Percentiles rank a stretch among this genome's conserved stretches.
phyloP scores from a whole-genome alignment of 352 stramenopile species.

The Phytophthora sojae region DNA sequence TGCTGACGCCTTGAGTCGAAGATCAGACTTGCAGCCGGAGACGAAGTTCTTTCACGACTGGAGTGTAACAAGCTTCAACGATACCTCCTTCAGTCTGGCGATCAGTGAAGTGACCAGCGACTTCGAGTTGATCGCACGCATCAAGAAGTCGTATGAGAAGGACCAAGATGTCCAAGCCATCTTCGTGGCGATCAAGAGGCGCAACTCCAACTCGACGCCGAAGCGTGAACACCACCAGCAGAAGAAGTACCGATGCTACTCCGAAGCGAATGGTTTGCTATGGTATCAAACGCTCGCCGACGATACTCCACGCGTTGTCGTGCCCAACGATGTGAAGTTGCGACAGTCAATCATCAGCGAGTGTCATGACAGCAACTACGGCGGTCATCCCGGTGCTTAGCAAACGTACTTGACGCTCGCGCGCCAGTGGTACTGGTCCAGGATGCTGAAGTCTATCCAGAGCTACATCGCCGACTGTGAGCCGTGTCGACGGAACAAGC shows the following conservation, averaged over 20 bases:
- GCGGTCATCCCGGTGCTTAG: too few relatives aligned
- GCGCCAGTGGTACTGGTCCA: too few relatives aligned
- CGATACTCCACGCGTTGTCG: constrained; percentile 9
- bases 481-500: constrained; percentile 13
- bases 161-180: neutral
- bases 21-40: constrained; percentile 15
- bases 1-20: constrained; percentile 12
- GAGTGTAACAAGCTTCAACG: too few relatives aligned
- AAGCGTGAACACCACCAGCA: constrained; percentile 1
- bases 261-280: constrained; percentile 1
- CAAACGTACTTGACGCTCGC: too few relatives aligned
- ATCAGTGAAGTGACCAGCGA: too few relatives aligned
- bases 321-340: constrained; percentile 12
- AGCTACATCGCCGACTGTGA: neutral
- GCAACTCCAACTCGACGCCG: neutral
- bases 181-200: neutral
- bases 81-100: too few relatives aligned
- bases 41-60: constrained; percentile 20
- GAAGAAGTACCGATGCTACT: neutral
- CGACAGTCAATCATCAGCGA: too few relatives aligned
- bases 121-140: too few relatives aligned
- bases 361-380: too few relatives aligned
- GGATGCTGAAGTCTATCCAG: too few relatives aligned
- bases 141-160: neutral
- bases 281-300: constrained; percentile 10